Evolutionary conservation across 352 stramenopile species (phyloP), one percentile per base, ranked within the genome.

Genomic region (Phytophthora capsici): DNA sequence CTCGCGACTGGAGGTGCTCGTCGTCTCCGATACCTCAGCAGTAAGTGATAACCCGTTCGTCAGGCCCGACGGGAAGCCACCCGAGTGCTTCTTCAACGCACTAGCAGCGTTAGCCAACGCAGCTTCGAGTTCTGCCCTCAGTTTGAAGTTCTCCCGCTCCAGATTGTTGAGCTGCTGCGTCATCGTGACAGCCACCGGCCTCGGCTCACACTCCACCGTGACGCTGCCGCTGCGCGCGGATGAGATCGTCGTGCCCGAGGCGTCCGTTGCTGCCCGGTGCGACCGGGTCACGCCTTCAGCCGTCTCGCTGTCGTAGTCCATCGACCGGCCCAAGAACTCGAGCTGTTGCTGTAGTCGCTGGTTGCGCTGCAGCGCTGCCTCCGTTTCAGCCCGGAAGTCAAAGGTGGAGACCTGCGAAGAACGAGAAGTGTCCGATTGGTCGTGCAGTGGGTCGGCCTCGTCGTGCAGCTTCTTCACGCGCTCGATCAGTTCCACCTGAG

Each of bases 151-250:
- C 53, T 93, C 84, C 0, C 84, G 80, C 48, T 93, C 84, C 6
- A 93, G 69, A 13, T 74, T 80, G 40, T 91, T 90, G 23, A 93
- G 49, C 63, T 93, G 84, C 63, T 91, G 80, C 4, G 80, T 90
- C 67, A 93, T 86, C 1, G 80, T 88, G 13, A 84, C 47, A 14
- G 70, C 70, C 30, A 89, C 77, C 0, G 77, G 73, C 28, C 80
- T 77, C 45, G 66, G 65, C 22, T 66, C 65, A 26, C 57, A 44
- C 16, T 66, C 57, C 17, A 71, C 53, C 4, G 46, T 68, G 34
- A 69, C 55, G 37, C 71, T 75, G 30, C 55, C 63, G 16, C 63
- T 75, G 19, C 17, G 60, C 12, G 36, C 65, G 1, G 62, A 66
- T 36, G 78, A 57, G 37, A 83, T 71, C 2, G 75, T 76, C 10